Percentiles rank a stretch among this genome's conserved stretches.
Conservation (phyloP, 805 yeast genomes). For the Candida cerambycidarum region DNA sequence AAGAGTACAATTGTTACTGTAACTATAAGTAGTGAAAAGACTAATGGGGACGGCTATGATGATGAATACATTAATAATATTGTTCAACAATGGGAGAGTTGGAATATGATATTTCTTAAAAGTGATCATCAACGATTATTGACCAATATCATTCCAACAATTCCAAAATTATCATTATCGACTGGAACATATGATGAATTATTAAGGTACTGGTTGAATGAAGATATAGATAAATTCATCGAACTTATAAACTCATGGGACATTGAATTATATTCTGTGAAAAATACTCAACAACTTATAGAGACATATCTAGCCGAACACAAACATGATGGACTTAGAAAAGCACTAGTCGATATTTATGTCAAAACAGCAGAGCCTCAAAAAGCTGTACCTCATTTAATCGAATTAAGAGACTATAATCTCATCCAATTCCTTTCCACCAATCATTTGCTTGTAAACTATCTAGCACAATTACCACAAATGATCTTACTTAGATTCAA, state of each 20-base stretch:
- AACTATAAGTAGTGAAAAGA: slow-evolving; percentile 17
- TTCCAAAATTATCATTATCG: slow-evolving; percentile 34
- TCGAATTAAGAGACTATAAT: slow-evolving; percentile 52
- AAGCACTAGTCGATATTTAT: slow-evolving; percentile 52
- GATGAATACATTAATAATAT: slow-evolving; percentile 25
- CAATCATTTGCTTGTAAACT: slow-evolving; percentile 60
- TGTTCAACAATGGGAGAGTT: slow-evolving; percentile 58
- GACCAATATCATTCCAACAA: slow-evolving; percentile 56
- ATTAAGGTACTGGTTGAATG: slow-evolving; percentile 48
- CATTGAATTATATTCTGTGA: slow-evolving; percentile 48
- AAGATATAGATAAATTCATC: slow-evolving; percentile 32
- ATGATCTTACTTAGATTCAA: slow-evolving; percentile 46
- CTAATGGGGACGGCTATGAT: slow-evolving; percentile 18
- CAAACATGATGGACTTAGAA: slow-evolving; percentile 30
- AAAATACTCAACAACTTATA: slow-evolving; percentile 42
- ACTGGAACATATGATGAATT: slow-evolving; percentile 36
- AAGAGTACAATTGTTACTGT: slow-evolving; percentile 32
- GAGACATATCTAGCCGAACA: slow-evolving; percentile 41
- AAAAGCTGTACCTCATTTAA: slow-evolving; percentile 64
- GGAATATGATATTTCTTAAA: slow-evolving; percentile 55
- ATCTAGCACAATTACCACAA: slow-evolving; percentile 49
- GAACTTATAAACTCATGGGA: slow-evolving; percentile 59
- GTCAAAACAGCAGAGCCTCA: slow-evolving; percentile 56
- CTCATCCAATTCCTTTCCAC: slow-evolving; percentile 58
- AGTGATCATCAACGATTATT: slow-evolving; percentile 46